Percentiles rank a stretch among this genome's conserved stretches.
Conservation (phyloP, 2,329 filamentous ascomycete genomes). For the Bipolaris victoriae region DNA sequence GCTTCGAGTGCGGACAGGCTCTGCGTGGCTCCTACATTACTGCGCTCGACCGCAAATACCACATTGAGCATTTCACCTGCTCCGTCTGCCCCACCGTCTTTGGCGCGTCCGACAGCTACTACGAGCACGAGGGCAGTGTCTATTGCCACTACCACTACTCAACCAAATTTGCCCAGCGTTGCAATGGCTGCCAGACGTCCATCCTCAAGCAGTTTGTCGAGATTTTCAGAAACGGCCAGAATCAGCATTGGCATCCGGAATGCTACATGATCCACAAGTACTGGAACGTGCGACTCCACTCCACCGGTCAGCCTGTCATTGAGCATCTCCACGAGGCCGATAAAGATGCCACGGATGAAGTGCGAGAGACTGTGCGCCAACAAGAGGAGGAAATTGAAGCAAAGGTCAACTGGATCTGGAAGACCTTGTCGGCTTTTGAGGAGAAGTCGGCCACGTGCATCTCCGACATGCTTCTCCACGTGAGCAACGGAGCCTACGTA, state of each 20-base stretch:
- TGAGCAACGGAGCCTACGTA: conserved; percentile 95
- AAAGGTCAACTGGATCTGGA: conserved; percentile 98
- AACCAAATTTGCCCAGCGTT: conserved; percentile 93
- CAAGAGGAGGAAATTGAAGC: conserved; percentile 96
- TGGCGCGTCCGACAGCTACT: conserved; percentile 97
- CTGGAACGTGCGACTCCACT: conserved; percentile 88
- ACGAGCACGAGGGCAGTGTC: conserved; percentile 94
- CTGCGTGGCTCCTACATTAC: conserved; percentile 97
- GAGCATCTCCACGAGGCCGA: conserved; percentile 49
- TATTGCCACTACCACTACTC: conserved; percentile 99
- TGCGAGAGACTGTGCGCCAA: conserved; percentile 76
- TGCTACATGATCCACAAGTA: conserved; percentile 99
- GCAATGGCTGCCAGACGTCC: conserved; percentile 94
- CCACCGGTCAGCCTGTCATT: conserved; percentile 49
- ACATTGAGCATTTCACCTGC: conserved; percentile 98
- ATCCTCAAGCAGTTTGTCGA: conserved; percentile 99
- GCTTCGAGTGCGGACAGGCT: conserved; percentile 89
- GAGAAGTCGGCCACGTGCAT: conserved; percentile 98
- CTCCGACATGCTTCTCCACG: conserved; percentile 97
- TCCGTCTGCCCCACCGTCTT: conserved; percentile 98
- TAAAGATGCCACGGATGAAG: conserved; percentile 67
- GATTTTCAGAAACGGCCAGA: conserved; percentile 96
- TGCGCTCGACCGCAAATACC: conserved; percentile 92
- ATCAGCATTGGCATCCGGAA: conserved; percentile 99
- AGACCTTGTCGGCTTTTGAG: conserved; percentile 93